Percentiles rank a stretch among this genome's conserved stretches.
Evolutionary conservation across 371 early-diverging fungal genomes (phyloP).

Genomic region (Mucor lusitanicus): DNA sequence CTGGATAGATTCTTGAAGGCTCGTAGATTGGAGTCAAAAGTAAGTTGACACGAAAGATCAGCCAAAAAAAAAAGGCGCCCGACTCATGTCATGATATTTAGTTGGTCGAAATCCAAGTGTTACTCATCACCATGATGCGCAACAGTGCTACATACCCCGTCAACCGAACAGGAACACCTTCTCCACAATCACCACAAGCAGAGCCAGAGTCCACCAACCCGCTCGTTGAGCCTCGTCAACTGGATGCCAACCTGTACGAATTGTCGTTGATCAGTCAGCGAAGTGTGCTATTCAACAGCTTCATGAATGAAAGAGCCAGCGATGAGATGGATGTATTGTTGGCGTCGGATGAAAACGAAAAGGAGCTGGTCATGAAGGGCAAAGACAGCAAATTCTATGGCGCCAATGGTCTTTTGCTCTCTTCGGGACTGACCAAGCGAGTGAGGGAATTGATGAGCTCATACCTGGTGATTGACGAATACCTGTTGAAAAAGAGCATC

Average conservation of each 20-base stretch:
- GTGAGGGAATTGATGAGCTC: constrained; percentile 68
- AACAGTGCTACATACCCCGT: constrained; percentile 17
- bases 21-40: constrained; percentile 45
- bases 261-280: constrained; percentile 80
- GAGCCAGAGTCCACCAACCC: constrained; percentile 29
- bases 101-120: constrained; percentile 45
- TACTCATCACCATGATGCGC: constrained; percentile 39
- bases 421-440: constrained; percentile 62
- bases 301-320: constrained; percentile 63
- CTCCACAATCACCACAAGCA: not conserved
- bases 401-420: constrained; percentile 48
- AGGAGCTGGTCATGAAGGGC: constrained; percentile 41
- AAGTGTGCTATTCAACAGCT: constrained; percentile 75
- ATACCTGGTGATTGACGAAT: constrained; percentile 75
- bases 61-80: too few relatives aligned
- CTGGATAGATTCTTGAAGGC: constrained; percentile 69
- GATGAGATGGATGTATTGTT: constrained; percentile 48
- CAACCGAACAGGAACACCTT: constrained; percentile 13
- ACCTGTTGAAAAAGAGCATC: constrained; percentile 68
- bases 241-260: constrained; percentile 76
- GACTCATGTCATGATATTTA: constrained; percentile 1
- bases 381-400: constrained; percentile 53
- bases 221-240: constrained; percentile 73
- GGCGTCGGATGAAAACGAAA: constrained; percentile 32
- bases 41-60: constrained; percentile 1